These are phyloP conservation scores for Strigomonas culicis DNA, from an alignment of 208 protist genomes.

Conservation along the genomic window DNA sequence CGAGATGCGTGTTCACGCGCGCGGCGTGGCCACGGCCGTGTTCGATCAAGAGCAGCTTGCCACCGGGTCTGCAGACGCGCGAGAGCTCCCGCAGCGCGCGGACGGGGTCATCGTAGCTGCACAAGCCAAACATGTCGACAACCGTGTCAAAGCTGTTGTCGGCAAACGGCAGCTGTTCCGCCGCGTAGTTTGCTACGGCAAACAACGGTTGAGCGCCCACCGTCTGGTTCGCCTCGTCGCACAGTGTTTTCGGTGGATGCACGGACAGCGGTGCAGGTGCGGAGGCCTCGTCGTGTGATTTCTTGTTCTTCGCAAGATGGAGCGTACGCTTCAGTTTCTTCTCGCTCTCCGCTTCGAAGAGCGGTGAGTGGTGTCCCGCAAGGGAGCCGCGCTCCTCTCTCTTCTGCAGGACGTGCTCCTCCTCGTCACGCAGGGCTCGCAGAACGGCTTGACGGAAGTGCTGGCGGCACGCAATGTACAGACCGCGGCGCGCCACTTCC, in stretches of 20 bases:
- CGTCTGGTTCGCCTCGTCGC: conserved; percentile 3
- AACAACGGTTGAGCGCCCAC: conserved; percentile 40
- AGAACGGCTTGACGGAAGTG: background rate
- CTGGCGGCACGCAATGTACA: background rate
- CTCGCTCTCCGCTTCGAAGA: conserved; percentile 40
- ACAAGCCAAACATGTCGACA: conserved; percentile 90
- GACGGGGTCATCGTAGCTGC: conserved; percentile 90
- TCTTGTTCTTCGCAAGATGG: conserved; percentile 7
- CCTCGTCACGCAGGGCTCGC: background rate
- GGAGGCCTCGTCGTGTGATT: background rate
- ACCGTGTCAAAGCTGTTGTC: conserved; percentile 90
- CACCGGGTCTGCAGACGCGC: conserved; percentile 86
- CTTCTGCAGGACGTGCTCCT: background rate
- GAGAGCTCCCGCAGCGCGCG: conserved; percentile 83
- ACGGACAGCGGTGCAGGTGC: background rate
- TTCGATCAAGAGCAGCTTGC: conserved; percentile 86
- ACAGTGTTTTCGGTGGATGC: conserved; percentile 11
- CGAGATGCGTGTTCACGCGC: conserved; percentile 78
- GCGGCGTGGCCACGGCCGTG: conserved; percentile 67
- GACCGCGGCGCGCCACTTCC: background rate
- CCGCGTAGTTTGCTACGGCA: conserved; percentile 73
- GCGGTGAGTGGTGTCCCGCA: conserved; percentile 25
- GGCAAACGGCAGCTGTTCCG: conserved; percentile 76
- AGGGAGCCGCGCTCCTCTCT: background rate
- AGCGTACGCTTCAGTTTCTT: too few relatives aligned